Percentiles rank a stretch among this genome's conserved stretches.
These are phyloP conservation scores for Aspergillus nidulans DNA, from an alignment of 495 filamentous ascomycete genomes.

Conservation along the genomic window DNA sequence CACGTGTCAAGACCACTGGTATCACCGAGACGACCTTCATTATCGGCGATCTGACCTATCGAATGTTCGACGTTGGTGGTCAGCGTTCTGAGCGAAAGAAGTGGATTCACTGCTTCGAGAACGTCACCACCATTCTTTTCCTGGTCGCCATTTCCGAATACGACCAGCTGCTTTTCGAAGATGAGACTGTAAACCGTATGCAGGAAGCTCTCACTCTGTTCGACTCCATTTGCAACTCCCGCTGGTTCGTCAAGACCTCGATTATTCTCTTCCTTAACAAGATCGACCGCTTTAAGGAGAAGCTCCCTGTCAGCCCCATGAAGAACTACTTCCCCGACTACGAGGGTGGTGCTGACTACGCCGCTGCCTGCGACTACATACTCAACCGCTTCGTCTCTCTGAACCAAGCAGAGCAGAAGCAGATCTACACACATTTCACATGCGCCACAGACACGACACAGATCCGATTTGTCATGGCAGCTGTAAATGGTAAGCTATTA, in stretches of 20 bases:
- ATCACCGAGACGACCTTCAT: conserved; percentile 99
- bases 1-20: conserved; percentile 98
- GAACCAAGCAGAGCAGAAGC: conserved; percentile 98
- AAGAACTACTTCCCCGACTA: conserved; percentile 99
- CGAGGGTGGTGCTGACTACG: conserved; percentile 89
- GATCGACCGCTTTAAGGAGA: conserved; percentile 99
- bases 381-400: conserved; percentile 94
- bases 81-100: conserved; percentile 99
- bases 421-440: conserved; percentile 99
- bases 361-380: conserved; percentile 92
- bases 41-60: conserved; percentile 94
- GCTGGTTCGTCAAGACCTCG: conserved; percentile 99
- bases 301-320: conserved; percentile 98
- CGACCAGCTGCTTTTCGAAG: conserved; percentile 96
- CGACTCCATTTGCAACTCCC: conserved; percentile 98
- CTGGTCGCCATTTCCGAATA: conserved; percentile 98
- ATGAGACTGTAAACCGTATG: conserved; percentile 89
- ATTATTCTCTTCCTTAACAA: conserved; percentile 99
- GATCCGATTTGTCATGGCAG: conserved; percentile 99
- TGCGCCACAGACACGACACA: conserved; percentile 97
- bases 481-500: conserved; percentile 81
- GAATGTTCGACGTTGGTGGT: conserved; percentile 99
- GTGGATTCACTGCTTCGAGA: conserved; percentile 99
- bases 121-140: conserved; percentile 98
- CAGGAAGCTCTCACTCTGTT: conserved; percentile 97